These are phyloP conservation scores for Musa itinerans DNA, from an alignment of 176 grass and related monocot genomes.

Conservation along the genomic window DNA sequence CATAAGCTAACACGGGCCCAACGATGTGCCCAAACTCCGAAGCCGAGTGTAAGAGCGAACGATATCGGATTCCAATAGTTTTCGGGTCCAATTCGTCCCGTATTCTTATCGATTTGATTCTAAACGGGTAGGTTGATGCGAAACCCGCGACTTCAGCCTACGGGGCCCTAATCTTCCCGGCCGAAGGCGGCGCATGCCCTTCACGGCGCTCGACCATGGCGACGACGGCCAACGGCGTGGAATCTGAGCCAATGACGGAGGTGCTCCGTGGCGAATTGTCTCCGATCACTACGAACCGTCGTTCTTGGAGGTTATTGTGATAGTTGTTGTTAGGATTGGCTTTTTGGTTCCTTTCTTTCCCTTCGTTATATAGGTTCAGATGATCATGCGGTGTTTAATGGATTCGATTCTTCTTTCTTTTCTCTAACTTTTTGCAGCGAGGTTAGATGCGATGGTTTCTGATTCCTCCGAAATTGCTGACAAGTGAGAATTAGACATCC, in stretches of 20 bases:
- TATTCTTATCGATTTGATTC: too few relatives aligned
- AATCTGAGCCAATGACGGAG: conserved; percentile 1
- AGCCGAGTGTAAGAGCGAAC: too few relatives aligned
- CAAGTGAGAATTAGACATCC: background rate
- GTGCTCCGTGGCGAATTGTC: background rate
- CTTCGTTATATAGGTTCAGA: background rate
- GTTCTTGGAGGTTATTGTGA: background rate
- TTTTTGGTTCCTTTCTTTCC: too few relatives aligned
- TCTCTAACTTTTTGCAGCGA: background rate
- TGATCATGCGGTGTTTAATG: background rate
- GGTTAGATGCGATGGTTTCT: background rate
- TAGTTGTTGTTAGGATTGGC: background rate
- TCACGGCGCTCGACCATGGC: background rate
- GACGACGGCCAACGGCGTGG: background rate
- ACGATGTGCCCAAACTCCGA: too few relatives aligned
- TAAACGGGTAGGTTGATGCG: background rate
- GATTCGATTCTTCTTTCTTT: background rate
- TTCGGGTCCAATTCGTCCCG: too few relatives aligned
- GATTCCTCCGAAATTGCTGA: conserved; percentile 8
- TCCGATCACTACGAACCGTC: background rate
- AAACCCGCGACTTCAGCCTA: background rate
- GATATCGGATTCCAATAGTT: too few relatives aligned
- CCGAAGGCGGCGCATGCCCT: background rate
- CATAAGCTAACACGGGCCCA: too few relatives aligned
- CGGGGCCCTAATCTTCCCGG: background rate